These are phyloP conservation scores for Pseudocercospora eumusae DNA, from an alignment of 2,329 filamentous ascomycete species.

Conservation along the genomic window DNA sequence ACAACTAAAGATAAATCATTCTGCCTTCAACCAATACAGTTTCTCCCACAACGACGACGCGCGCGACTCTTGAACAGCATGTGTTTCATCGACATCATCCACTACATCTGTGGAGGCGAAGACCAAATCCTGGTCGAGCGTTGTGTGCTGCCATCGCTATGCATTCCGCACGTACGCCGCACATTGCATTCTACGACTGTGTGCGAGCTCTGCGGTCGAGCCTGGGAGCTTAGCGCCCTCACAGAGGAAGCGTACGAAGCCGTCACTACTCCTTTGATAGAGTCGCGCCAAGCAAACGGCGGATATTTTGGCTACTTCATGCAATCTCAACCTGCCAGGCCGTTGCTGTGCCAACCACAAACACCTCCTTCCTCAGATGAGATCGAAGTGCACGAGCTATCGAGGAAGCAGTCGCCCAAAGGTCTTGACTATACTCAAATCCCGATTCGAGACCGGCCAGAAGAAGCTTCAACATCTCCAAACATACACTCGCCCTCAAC, in stretches of 20 bases:
- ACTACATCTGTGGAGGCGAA: slow-evolving; percentile 24
- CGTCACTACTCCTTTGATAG: slow-evolving; percentile 14
- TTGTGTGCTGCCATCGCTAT: slow-evolving; percentile 14
- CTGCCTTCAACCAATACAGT: neutral
- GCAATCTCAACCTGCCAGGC: neutral
- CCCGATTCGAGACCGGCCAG: neutral
- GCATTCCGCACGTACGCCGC: slow-evolving; percentile 16
- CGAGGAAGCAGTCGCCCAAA: neutral
- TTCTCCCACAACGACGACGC: neutral
- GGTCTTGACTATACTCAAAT: neutral
- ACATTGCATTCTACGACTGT: slow-evolving; percentile 17
- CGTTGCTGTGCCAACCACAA: neutral
- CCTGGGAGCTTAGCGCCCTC: slow-evolving; percentile 18
- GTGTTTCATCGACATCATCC: slow-evolving; percentile 22
- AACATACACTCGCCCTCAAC: neutral
- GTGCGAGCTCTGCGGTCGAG: slow-evolving; percentile 22
- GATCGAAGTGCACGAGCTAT: neutral
- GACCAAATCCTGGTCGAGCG: slow-evolving; percentile 15
- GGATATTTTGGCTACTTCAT: slow-evolving; percentile 15
- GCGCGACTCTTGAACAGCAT: neutral
- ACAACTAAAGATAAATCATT: neutral
- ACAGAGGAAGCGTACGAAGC: slow-evolving; percentile 19
- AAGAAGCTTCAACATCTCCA: neutral
- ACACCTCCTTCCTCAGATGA: neutral
- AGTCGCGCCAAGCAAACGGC: neutral